Conservation (phyloP, 2,329 filamentous ascomycete species). For the Aspergillus caelatus region DNA sequence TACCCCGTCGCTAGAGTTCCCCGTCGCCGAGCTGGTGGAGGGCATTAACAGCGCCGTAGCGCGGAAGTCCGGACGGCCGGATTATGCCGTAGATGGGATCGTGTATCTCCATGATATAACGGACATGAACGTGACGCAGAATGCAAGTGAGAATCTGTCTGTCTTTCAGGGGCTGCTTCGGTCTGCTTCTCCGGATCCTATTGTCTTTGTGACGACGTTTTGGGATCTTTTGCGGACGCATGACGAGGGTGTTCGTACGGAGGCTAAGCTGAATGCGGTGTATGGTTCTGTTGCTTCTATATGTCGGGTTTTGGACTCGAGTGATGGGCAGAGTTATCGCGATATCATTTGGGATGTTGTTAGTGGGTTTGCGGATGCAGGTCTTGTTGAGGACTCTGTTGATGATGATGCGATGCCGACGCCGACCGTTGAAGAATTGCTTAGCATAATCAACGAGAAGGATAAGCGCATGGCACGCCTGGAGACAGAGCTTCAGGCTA, state of each 20-base stretch:
- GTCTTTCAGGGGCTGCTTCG: background rate
- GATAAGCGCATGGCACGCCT: background rate
- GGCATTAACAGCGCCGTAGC: background rate
- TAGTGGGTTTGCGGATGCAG: background rate
- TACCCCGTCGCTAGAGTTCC: background rate
- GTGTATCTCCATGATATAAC: slow-evolving; percentile 1
- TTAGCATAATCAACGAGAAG: background rate
- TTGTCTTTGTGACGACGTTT: background rate
- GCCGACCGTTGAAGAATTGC: background rate
- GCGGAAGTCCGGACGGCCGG: background rate
- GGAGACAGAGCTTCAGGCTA: background rate
- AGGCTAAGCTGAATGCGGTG: background rate
- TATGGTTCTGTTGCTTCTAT: background rate
- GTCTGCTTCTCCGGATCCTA: too few relatives aligned
- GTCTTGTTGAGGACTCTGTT: background rate
- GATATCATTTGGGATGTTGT: background rate
- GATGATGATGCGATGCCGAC: background rate
- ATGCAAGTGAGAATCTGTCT: background rate
- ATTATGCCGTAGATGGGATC: background rate
- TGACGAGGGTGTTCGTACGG: background rate
- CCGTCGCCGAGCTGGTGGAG: background rate
- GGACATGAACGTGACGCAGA: background rate
- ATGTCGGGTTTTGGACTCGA: background rate
- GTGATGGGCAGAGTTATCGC: background rate
- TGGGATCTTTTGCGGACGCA: slow-evolving; percentile 1